Evolutionary conservation across 495 filamentous ascomycete species (phyloP).

Genomic region (Talaromyces trachyspermus): DNA sequence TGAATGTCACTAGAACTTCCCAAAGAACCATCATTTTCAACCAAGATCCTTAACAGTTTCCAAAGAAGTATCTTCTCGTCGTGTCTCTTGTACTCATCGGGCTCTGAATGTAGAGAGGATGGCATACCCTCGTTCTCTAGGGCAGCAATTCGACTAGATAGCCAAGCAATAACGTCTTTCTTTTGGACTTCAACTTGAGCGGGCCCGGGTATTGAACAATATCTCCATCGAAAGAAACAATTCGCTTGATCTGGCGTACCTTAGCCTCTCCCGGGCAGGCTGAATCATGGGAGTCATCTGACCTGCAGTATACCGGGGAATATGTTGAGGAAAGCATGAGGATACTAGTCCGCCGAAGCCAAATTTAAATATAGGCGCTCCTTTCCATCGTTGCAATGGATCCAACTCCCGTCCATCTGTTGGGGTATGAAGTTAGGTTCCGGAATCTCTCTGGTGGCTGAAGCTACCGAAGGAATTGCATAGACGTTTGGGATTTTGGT

Average conservation of each 20-base stretch:
- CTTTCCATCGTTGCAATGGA: constrained; percentile 80
- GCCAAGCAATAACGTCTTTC: constrained; percentile 83
- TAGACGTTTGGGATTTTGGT: constrained; percentile 32
- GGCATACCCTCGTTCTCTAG: constrained; percentile 57
- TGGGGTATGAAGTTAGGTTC: constrained; percentile 54
- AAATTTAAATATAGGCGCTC: constrained; percentile 77
- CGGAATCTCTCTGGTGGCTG: constrained; percentile 27
- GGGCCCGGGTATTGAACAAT: constrained; percentile 84
- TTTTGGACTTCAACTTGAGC: constrained; percentile 84
- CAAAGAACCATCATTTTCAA: constrained; percentile 79
- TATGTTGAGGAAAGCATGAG: constrained; percentile 80
- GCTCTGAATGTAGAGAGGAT: constrained; percentile 38
- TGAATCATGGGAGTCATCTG: constrained; percentile 68
- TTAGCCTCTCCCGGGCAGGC: constrained; percentile 81
- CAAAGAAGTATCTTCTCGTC: constrained; percentile 81
- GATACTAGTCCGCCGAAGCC: constrained; percentile 78
- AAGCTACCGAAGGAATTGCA: constrained; percentile 21
- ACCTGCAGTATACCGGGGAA: constrained; percentile 76
- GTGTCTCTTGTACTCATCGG: constrained; percentile 56
- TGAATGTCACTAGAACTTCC: constrained; percentile 69
- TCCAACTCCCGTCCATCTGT: constrained; percentile 76
- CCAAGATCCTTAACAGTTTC: constrained; percentile 72
- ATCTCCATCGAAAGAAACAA: constrained; percentile 59
- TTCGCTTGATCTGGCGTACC: constrained; percentile 59
- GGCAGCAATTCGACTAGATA: constrained; percentile 61